A percentile compares a stretch with the other conserved stretches of the same genome.
These are phyloP conservation scores for Phytophthora ramorum DNA, from an alignment of 352 stramenopile species.

Conservation along the genomic window DNA sequence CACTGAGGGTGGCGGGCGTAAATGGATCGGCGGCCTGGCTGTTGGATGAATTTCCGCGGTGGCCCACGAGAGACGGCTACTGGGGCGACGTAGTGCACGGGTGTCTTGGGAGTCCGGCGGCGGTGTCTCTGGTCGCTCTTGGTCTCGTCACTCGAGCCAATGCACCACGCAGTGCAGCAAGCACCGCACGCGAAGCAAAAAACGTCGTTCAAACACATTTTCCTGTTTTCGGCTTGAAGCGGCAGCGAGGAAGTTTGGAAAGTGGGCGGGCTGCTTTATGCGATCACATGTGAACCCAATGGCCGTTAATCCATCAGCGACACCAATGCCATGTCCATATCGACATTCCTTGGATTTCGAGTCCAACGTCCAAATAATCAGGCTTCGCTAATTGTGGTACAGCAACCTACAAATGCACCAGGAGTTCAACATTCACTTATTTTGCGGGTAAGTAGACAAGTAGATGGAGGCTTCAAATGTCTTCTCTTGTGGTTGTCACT, in stretches of 20 bases:
- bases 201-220: constrained; percentile 27
- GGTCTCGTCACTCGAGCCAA: constrained; percentile 15
- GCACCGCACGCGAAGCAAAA: constrained; percentile 27
- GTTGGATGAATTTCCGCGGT: constrained; percentile 20
- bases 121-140: constrained; percentile 15
- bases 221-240: neutral
- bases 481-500: too few species aligned
- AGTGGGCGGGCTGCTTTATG: constrained; percentile 6
- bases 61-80: constrained; percentile 23
- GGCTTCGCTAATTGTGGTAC: too few species aligned
- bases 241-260: constrained; percentile 7
- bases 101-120: constrained; percentile 5
- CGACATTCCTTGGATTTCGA: neutral
- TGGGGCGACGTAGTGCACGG: constrained; percentile 32
- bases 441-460: too few species aligned
- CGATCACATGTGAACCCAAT: neutral
- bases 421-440: too few species aligned
- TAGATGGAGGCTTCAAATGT: too few species aligned
- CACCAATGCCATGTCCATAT: constrained; percentile 7
- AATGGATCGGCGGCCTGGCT: constrained; percentile 16
- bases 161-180: constrained; percentile 32
- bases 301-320: neutral
- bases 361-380: constrained; percentile 6
- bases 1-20: constrained; percentile 21
- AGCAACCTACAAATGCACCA: too few species aligned